Evolutionary conservation across 257 asterid genomes (phyloP).

Genomic region (Voacanga thouarsii): DNA sequence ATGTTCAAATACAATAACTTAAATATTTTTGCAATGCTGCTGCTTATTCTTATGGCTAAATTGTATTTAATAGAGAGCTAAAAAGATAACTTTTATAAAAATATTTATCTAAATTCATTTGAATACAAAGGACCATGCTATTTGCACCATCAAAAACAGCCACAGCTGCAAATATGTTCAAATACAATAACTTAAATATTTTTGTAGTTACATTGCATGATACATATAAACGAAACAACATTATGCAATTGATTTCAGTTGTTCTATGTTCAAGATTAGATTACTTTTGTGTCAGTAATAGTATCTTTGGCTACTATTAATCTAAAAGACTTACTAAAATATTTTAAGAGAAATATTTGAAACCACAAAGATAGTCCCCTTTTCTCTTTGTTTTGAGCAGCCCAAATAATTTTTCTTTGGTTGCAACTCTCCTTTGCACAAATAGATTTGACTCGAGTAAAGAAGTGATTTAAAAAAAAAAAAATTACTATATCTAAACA

Average conservation of each 20-base stretch:
- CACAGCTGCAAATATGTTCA: constrained; percentile 47
- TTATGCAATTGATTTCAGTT: neutral
- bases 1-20: constrained; percentile 7
- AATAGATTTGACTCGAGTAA: neutral
- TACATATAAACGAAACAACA: neutral
- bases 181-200: neutral
- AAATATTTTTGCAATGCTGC: neutral
- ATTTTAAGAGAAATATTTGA: neutral
- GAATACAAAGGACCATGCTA: constrained; percentile 85
- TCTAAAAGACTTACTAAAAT: neutral
- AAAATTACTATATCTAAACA: neutral
- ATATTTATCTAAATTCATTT: too few relatives aligned
- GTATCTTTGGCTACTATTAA: neutral
- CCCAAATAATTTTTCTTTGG: neutral
- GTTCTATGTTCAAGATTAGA: neutral
- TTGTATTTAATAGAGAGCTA: too few relatives aligned
- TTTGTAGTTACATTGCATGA: constrained; percentile 13
- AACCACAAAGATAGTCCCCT: neutral
- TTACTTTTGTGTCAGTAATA: neutral
- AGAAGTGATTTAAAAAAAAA: too few relatives aligned
- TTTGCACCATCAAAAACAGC: constrained; percentile 98
- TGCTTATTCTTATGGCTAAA: too few relatives aligned
- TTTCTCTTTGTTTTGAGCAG: neutral
- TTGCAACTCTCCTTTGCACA: neutral
- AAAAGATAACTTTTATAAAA: too few relatives aligned